Base-by-base conservation (phyloP, 495 filamentous ascomycete species). In the Aspergillus coremiiformis region DNA sequence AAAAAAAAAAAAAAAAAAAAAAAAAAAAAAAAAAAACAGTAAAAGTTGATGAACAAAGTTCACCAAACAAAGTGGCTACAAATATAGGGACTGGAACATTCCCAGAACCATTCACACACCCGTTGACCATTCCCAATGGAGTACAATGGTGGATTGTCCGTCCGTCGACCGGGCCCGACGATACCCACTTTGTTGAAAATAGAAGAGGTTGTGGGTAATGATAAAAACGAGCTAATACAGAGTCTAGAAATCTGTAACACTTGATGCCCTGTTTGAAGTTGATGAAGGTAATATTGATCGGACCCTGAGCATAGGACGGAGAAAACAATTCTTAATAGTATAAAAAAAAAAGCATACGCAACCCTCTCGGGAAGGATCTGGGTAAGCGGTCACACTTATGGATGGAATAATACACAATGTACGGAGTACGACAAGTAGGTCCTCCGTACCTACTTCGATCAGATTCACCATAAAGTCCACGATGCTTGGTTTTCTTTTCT, bases 41-140 rank as follows among this genome's bases (percentile, higher is more conserved):
- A 20, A 41, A 20, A 9, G 37, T 9, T 10, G 17, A 37, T 5
- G 15, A 37, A 37, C 33, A 37, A 37, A n/a, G n/a, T n/a, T n/a
- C n/a, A n/a, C n/a, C n/a, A n/a, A n/a, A n/a, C 15, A 37, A 17
- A 2, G 17, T 12, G 5, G 37, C 37, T 41, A 35, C 4, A 39
- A 39, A n/a, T 17, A n/a, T 41, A 20, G 17, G 49, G 17, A 53
- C 47, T 42, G 47, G 53, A 56, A 50, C 53, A 56, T 56, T 56
- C 57, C 47, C 19, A 47, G 47, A 53, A 47, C 27, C 32, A 2
- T 26, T 23, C 19, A 26, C 22, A 17, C n/a, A 24, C 22, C 23
- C 15, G 8, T n/a, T 0, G 22, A 27, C 22, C 20, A 24, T 47
- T 32, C 26, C 44, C 1, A 35, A 47, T 23, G 27, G 44, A 35